Percentiles rank a stretch among this genome's conserved stretches.
Evolutionary conservation across 148 eudicot genomes (phyloP).

Genomic region (Selenicereus undatus): DNA sequence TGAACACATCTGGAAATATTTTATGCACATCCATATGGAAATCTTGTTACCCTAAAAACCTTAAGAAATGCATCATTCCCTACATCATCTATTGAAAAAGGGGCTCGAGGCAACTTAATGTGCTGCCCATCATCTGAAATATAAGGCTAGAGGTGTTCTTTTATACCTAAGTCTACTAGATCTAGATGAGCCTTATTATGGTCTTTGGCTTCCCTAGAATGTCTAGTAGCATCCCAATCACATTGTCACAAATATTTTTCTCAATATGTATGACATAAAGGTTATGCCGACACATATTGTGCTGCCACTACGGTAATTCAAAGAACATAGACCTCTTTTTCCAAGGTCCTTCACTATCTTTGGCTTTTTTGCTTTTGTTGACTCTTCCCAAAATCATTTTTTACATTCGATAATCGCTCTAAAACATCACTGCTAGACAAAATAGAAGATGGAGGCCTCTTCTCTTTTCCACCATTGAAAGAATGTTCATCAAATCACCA

Average conservation of each 20-base stretch:
- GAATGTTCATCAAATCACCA: background rate
- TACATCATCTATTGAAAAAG: background rate
- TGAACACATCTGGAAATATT: background rate
- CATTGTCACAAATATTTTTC: background rate
- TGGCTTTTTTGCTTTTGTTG: background rate
- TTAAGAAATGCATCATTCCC: background rate
- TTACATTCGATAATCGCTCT: background rate
- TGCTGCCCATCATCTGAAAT: background rate
- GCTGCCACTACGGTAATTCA: background rate
- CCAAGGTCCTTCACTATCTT: background rate
- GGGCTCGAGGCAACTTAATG: background rate
- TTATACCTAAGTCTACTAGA: background rate
- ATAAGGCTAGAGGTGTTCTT: background rate
- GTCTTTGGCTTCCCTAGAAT: constrained; percentile 2
- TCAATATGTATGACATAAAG: background rate
- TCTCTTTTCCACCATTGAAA: background rate
- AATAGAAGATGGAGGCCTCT: background rate
- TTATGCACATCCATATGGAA: background rate
- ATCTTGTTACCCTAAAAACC: background rate
- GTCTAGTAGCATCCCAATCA: background rate
- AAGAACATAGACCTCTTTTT: background rate
- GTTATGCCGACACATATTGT: background rate
- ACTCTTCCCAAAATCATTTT: background rate
- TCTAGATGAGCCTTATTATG: constrained; percentile 6
- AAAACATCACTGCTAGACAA: background rate